These are phyloP conservation scores for Suhomyces ambrosiae DNA, from an alignment of 1,139 yeast species.

Conservation along the genomic window DNA sequence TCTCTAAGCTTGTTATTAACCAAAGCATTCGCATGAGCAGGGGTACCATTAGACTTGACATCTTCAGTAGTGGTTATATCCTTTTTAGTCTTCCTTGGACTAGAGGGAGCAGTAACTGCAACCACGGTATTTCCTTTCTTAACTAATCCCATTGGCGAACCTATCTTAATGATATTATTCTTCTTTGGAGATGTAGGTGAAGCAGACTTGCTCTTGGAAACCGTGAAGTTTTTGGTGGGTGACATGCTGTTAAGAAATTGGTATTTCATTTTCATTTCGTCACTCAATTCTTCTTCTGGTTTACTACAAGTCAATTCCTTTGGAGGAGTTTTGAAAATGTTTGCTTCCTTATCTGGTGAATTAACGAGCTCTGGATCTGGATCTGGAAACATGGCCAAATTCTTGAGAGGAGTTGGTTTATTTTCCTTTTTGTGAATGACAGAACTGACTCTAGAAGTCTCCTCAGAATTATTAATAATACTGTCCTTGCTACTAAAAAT, in stretches of 20 bases:
- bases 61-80: not conserved
- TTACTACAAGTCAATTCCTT: slow-evolving; percentile 10
- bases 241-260: slow-evolving; percentile 14
- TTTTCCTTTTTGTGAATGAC: slow-evolving; percentile 17
- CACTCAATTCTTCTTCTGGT: slow-evolving; percentile 17
- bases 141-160: slow-evolving; percentile 41
- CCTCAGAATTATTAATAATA: slow-evolving; percentile 15
- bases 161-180: slow-evolving; percentile 40
- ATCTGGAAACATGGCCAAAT: slow-evolving; percentile 29
- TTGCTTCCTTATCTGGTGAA: slow-evolving; percentile 21
- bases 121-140: slow-evolving; percentile 31
- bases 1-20: slow-evolving; percentile 12
- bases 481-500: slow-evolving; percentile 17
- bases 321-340: slow-evolving; percentile 34
- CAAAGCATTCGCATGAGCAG: slow-evolving; percentile 2
- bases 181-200: slow-evolving; percentile 15
- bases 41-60: not conserved
- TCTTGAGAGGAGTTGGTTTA: slow-evolving; percentile 6
- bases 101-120: slow-evolving; percentile 11
- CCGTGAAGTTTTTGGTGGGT: slow-evolving; percentile 11
- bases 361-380: slow-evolving; percentile 38
- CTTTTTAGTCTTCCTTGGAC: slow-evolving; percentile 8
- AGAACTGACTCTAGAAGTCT: slow-evolving; percentile 19
- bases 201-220: slow-evolving; percentile 9
- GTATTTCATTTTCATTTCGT: slow-evolving; percentile 18